These are phyloP conservation scores for Artemisia princeps DNA, from an alignment of 140 eudicot species.

Conservation along the genomic window DNA sequence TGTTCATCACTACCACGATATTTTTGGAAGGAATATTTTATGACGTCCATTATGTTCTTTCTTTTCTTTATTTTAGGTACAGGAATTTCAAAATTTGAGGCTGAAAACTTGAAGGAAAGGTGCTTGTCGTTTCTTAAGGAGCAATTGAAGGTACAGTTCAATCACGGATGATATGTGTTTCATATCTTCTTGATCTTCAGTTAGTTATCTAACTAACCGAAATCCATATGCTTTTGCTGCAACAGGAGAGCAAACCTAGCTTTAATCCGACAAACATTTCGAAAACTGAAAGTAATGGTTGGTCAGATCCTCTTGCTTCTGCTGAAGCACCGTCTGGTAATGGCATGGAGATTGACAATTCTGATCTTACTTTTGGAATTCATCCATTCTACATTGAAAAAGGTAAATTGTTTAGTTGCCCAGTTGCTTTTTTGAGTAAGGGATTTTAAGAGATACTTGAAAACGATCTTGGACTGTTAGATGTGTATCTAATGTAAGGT, in stretches of 20 bases:
- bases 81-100: slow-evolving; percentile 52
- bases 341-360: slow-evolving; percentile 41
- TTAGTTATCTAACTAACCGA: background rate
- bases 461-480: background rate
- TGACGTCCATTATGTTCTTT: background rate
- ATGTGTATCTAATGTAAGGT: slow-evolving; percentile 7
- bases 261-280: slow-evolving; percentile 28
- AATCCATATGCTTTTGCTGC: slow-evolving; percentile 7
- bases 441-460: background rate
- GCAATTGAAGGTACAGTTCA: slow-evolving; percentile 47
- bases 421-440: background rate
- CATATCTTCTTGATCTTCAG: background rate
- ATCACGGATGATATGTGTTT: background rate
- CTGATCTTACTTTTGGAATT: slow-evolving; percentile 40
- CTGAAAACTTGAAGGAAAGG: slow-evolving; percentile 46
- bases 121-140: slow-evolving; percentile 59
- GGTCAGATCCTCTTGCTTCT: slow-evolving; percentile 40
- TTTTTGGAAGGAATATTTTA: background rate
- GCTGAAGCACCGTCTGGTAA: slow-evolving; percentile 26
- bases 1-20: background rate
- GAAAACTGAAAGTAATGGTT: slow-evolving; percentile 36
- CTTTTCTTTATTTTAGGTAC: slow-evolving; percentile 44
- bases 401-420: slow-evolving; percentile 33
- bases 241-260: slow-evolving; percentile 38
- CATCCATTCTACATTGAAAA: slow-evolving; percentile 88